phyloP scores from a whole-genome alignment of 345 rosid species.

The Durio zibethinus region DNA sequence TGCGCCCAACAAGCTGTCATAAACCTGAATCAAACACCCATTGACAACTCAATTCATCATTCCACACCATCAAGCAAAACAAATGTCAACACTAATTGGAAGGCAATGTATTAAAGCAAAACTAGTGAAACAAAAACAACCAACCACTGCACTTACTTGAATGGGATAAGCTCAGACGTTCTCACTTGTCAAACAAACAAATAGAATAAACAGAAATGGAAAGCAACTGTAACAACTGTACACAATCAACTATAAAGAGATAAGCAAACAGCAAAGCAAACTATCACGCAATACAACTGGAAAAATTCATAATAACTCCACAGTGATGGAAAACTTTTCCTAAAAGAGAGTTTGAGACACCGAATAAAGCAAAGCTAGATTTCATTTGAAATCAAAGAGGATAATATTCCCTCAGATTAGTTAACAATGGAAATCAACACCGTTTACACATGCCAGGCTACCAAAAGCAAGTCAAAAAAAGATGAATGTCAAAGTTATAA shows the following conservation, averaged over 20 bases:
- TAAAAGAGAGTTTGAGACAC: neutral
- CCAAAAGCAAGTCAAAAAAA: neutral
- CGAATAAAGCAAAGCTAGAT: neutral
- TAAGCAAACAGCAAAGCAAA: neutral
- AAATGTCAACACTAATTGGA: slow-evolving; percentile 18
- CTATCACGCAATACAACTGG: neutral
- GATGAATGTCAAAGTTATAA: neutral
- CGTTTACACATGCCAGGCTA: neutral
- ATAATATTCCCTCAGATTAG: neutral
- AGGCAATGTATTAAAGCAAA: neutral
- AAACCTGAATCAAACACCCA: slow-evolving; percentile 94
- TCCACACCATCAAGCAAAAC: slow-evolving; percentile 31
- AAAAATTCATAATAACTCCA: neutral
- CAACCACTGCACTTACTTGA: neutral
- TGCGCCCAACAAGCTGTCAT: slow-evolving; percentile 84
- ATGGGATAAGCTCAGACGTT: neutral
- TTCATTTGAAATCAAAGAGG: neutral
- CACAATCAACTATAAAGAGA: neutral
- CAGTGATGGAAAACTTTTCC: neutral
- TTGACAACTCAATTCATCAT: slow-evolving; percentile 71
- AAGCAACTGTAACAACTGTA: neutral
- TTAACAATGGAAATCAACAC: neutral
- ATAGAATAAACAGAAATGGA: neutral
- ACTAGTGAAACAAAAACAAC: neutral
- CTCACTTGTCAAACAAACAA: neutral